These are phyloP conservation scores for Prototheca wickerhamii DNA, from an alignment of 163 green algal genomes.

Conservation along the genomic window DNA sequence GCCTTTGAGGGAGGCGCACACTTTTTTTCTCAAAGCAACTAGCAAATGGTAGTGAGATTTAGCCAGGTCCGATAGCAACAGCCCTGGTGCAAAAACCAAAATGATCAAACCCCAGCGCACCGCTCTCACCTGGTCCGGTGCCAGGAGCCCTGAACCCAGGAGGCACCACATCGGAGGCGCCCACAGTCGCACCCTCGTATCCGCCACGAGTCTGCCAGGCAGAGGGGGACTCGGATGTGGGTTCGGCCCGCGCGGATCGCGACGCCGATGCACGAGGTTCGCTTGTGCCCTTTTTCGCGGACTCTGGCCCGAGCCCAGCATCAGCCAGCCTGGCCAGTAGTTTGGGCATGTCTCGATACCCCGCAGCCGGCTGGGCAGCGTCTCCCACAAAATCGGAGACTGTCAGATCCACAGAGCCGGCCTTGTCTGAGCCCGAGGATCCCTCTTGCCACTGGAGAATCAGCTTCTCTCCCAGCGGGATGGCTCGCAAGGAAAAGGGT, in stretches of 20 bases:
- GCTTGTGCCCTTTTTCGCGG: no score
- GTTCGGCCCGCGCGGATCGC: no score
- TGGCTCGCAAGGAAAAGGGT: not conserved
- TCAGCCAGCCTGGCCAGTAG: not conserved
- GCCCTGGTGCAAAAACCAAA: no score
- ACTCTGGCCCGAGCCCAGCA: not conserved
- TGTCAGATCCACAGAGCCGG: not conserved
- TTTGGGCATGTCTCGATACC: not conserved
- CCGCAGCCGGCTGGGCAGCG: not conserved
- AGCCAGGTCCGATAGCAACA: no score
- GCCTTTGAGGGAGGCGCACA: no score
- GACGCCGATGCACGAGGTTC: no score
- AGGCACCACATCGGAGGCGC: constrained; percentile 18
- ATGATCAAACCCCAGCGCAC: not conserved
- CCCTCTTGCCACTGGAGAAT: not conserved
- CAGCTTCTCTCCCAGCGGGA: not conserved
- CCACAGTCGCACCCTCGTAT: constrained; percentile 5
- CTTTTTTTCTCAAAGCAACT: no score
- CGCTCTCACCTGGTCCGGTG: not conserved
- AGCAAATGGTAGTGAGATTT: no score
- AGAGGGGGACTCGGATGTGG: not conserved
- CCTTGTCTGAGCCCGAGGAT: not conserved
- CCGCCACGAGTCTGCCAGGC: not conserved
- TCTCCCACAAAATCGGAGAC: not conserved
- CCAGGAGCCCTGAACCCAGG: constrained; percentile 17